Conservation (phyloP, 805 yeast genomes). For the Suhomyces emberorum region DNA sequence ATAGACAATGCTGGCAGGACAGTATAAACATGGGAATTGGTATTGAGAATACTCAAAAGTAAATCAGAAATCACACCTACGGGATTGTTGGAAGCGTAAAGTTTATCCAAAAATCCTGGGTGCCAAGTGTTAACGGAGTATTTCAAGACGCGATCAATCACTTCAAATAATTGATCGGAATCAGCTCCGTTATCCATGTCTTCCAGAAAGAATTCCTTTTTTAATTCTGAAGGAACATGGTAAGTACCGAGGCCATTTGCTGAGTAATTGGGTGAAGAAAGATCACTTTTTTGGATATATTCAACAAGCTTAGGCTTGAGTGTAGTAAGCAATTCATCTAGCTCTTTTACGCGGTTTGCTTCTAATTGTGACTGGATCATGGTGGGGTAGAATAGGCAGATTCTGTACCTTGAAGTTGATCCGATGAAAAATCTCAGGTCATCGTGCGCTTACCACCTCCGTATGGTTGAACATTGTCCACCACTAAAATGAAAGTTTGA, state of each 20-base stretch:
- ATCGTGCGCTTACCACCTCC: no score
- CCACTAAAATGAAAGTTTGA: no score
- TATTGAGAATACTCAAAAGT: constrained; percentile 64
- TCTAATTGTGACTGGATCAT: constrained; percentile 38
- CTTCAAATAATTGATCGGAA: constrained; percentile 35
- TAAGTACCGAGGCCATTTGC: constrained; percentile 49
- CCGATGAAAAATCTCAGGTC: not conserved
- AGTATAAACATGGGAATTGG: constrained; percentile 82
- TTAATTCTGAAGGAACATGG: constrained; percentile 49
- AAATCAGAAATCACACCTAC: constrained; percentile 76
- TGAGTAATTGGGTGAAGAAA: constrained; percentile 24
- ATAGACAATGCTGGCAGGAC: constrained; percentile 79
- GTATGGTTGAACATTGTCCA: no score
- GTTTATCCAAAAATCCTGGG: constrained; percentile 78
- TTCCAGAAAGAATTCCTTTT: constrained; percentile 18
- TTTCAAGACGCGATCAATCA: constrained; percentile 55
- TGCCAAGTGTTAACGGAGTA: constrained; percentile 84
- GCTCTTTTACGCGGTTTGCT: constrained; percentile 49
- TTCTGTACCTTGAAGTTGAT: not conserved
- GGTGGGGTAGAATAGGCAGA: not conserved
- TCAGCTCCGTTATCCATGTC: constrained; percentile 7
- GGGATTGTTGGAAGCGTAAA: constrained; percentile 84
- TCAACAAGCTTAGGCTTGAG: constrained; percentile 50
- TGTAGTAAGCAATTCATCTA: constrained; percentile 51
- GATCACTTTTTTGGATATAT: constrained; percentile 51